Percentiles rank a stretch among this genome's conserved stretches.
Conservation (phyloP, 371 early-diverging fungal species). For the Rhizopus microsporus region DNA sequence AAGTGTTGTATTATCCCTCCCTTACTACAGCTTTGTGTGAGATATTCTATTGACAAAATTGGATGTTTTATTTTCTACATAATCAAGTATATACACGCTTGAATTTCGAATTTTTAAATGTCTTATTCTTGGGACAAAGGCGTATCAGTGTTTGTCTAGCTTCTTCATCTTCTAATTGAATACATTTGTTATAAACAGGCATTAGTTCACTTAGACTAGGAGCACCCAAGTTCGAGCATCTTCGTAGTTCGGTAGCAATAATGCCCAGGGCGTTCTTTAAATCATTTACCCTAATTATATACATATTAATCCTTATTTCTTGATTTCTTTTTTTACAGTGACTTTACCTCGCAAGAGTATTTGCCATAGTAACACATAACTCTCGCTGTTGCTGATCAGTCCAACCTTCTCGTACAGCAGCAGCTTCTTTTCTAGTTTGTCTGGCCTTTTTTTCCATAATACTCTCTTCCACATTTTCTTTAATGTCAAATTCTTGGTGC, state of each 20-base stretch:
- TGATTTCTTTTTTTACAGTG: background rate
- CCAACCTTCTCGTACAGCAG: constrained; percentile 40
- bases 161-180: constrained; percentile 55
- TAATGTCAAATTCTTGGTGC: constrained; percentile 1
- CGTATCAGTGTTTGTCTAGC: constrained; percentile 37
- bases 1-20: too few species aligned
- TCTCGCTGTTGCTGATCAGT: constrained; percentile 35
- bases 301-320: constrained; percentile 13
- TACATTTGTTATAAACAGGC: constrained; percentile 54
- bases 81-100: constrained; percentile 16
- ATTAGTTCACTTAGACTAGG: constrained; percentile 47
- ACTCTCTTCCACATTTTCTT: background rate
- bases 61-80: too few species aligned
- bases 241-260: constrained; percentile 30
- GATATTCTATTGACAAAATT: too few species aligned
- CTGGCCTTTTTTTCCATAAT: constrained; percentile 22
- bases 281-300: constrained; percentile 29
- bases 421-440: constrained; percentile 10
- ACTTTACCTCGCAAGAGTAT: constrained; percentile 43
- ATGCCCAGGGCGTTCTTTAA: constrained; percentile 32
- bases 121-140: constrained; percentile 34
- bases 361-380: constrained; percentile 40
- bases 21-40: too few species aligned
- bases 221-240: constrained; percentile 21
- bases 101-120: constrained; percentile 13